phyloP scores from a whole-genome alignment of 192 early-diverging fungal species.

The Coemansia sp. region DNA sequence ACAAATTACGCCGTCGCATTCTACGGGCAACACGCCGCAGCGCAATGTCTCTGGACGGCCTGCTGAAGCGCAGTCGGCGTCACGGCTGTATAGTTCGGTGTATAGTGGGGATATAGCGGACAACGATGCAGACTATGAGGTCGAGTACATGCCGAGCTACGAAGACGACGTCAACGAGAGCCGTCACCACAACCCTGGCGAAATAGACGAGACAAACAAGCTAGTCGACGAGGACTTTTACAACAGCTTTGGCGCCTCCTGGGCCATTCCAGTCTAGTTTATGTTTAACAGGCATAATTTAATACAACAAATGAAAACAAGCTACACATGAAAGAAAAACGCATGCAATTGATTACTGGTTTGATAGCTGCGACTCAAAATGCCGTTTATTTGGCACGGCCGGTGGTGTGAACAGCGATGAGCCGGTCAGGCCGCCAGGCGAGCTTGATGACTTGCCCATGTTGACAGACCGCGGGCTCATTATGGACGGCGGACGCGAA shows the following conservation, averaged over 20 bases:
- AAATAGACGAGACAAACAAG: conserved; percentile 15
- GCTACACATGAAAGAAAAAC: conserved; percentile 20
- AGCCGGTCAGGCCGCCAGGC: conserved; percentile 18
- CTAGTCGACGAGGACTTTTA: conserved; percentile 35
- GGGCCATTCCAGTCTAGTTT: conserved; percentile 9
- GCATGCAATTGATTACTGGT: conserved; percentile 18
- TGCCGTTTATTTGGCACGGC: conserved; percentile 11
- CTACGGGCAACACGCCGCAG: conserved; percentile 34
- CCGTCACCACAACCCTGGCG: neutral
- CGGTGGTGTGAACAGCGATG: conserved; percentile 44
- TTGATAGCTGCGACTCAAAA: conserved; percentile 7
- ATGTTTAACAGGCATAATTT: neutral
- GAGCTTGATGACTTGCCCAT: conserved; percentile 30
- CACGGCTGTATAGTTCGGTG: neutral
- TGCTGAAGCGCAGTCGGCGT: neutral
- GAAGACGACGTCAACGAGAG: neutral
- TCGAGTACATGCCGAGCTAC: conserved; percentile 5
- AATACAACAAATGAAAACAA: neutral
- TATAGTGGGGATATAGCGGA: neutral
- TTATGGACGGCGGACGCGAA: conserved; percentile 21
- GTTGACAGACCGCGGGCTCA: conserved; percentile 24
- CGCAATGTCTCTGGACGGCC: neutral
- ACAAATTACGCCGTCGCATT: conserved; percentile 40
- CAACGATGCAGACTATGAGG: conserved; percentile 5
- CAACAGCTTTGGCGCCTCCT: conserved; percentile 37